Evolutionary conservation across 2,329 filamentous ascomycete species (phyloP), one percentile per base, ranked within the genome.

Genomic region (Alternaria sp.): DNA sequence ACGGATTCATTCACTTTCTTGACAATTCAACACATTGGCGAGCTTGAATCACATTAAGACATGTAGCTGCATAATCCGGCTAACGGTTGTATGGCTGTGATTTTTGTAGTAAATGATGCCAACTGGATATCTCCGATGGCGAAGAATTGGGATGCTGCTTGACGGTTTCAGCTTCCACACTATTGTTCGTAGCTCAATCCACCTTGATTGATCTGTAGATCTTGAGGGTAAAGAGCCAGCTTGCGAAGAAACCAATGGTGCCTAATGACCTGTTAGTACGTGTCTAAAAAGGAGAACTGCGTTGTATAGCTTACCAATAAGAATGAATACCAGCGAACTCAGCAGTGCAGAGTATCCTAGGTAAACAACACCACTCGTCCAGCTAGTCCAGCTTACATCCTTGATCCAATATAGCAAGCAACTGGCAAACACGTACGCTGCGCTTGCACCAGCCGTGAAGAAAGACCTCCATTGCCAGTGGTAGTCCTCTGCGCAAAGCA

Each of bases 161-260:
- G 20, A 27, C 30, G 9, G 3, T 7, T 38, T 25, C 9, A 25
- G 9, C n/a, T 38, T 27, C 14, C 12, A 9, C 46, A 50, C 32
- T 38, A 27, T 16, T 36, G 32, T 11, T 9, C 20, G 4, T 25
- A 20, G 30, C 20, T 50, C 46, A 99, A 78, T 99, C 95, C 67
- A 99, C 93, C 85, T 99, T 99, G 83, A 99, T 97, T n/a, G 94
- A 97, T 25, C 89, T 84, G 79, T 99, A 99, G 63, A 99, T 99
- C 79, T 92, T 94, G 69, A 92, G 88, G 54, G 97, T 91, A 77
- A 99, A 99, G 77, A 91, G 87, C 92, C 94, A 98, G 78, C 93
- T 96, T 9, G 95, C 89, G 72, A 97, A 93, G 83, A 95, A 97
- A 57, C 95, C 95, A 76, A 99, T 98, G 0, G 94, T 92, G 32